phyloP scores from a whole-genome alignment of 164 flowering plant genomes.

The Akebia trifoliata region DNA sequence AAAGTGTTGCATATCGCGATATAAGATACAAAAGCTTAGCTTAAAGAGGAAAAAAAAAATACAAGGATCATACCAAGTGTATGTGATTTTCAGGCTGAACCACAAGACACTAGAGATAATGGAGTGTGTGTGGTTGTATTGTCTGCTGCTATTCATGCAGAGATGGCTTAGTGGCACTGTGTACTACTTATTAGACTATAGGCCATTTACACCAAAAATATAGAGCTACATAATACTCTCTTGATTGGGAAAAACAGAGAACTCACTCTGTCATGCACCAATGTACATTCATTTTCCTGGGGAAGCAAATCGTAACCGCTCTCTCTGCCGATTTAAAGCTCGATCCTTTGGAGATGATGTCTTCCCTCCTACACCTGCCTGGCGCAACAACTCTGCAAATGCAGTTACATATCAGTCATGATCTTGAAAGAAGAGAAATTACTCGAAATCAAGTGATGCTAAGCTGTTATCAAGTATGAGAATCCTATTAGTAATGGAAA shows the following conservation, averaged over 20 bases:
- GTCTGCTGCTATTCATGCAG: slow-evolving; percentile 5
- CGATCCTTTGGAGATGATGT: slow-evolving; percentile 50
- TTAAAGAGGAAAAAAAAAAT: slow-evolving; percentile 8
- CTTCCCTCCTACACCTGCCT: slow-evolving; percentile 43
- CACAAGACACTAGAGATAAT: slow-evolving; percentile 9
- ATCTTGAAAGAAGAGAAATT: background rate
- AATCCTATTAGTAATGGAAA: background rate
- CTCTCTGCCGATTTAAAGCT: slow-evolving; percentile 31
- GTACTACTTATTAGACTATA: slow-evolving; percentile 10
- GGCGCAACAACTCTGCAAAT: slow-evolving; percentile 46
- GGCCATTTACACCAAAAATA: slow-evolving; percentile 16
- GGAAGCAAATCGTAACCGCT: slow-evolving; percentile 36
- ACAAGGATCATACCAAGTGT: slow-evolving; percentile 11
- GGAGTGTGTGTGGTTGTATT: slow-evolving; percentile 6
- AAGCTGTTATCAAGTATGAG: background rate
- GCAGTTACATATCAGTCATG: background rate
- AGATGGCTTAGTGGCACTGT: slow-evolving; percentile 8
- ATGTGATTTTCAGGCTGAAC: slow-evolving; percentile 13
- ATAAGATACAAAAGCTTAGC: slow-evolving; percentile 23
- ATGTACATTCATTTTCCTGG: slow-evolving; percentile 38
- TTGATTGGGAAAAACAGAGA: slow-evolving; percentile 9
- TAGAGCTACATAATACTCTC: slow-evolving; percentile 18
- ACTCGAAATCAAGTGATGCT: background rate
- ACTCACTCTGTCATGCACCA: slow-evolving; percentile 12
- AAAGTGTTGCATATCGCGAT: slow-evolving; percentile 7